Evolutionary conservation across 176 grass and related monocot species (phyloP).

Genomic region (Juncus effusus): DNA sequence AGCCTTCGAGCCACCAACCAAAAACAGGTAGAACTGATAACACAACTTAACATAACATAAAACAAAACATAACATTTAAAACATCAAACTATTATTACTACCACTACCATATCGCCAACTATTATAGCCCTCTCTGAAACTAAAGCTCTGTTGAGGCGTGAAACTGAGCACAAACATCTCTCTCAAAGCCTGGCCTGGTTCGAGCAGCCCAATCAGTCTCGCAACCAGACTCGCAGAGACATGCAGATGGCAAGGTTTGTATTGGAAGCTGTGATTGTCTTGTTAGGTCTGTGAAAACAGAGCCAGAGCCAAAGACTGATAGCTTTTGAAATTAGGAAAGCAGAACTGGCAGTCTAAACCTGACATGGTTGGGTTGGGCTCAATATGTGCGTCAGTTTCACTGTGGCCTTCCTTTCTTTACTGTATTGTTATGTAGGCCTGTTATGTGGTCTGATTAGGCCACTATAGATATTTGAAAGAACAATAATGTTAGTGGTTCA

Average conservation of each 20-base stretch:
- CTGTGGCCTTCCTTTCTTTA: no score
- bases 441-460: no score
- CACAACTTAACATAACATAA: no score
- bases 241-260: constrained; percentile 8
- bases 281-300: not conserved
- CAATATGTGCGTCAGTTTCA: no score
- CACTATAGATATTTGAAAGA: no score
- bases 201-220: constrained; percentile 68
- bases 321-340: constrained; percentile 19
- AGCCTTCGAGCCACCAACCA: constrained; percentile 22
- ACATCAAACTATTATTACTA: constrained; percentile 45
- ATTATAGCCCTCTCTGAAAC: constrained; percentile 38
- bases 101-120: constrained; percentile 82
- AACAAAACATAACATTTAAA: constrained; percentile 26
- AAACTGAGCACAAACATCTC: constrained; percentile 99
- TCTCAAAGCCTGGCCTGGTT: constrained; percentile 70
- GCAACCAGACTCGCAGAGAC: constrained; percentile 39
- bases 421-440: no score
- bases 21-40: constrained; percentile 23
- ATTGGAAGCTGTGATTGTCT: not conserved
- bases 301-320: constrained; percentile 13
- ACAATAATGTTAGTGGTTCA: no score
- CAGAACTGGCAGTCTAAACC: not conserved
- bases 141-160: constrained; percentile 58
- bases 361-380: no score